Base-by-base conservation (phyloP, 306 rosid genomes). In the Sesbania bispinosa region DNA sequence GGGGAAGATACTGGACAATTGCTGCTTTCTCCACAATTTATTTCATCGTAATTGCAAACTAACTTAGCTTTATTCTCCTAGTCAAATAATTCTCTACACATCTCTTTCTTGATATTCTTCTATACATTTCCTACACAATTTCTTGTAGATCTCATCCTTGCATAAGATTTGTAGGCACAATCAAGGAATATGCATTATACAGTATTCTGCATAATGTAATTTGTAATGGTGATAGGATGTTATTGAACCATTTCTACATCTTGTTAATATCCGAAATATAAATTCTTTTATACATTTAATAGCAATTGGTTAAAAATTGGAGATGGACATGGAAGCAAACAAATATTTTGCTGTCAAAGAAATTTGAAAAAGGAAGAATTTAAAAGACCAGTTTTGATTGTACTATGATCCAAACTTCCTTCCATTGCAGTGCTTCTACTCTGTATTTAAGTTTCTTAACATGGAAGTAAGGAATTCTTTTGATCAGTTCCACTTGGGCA, bases 1-100 rank as follows among this genome's bases (percentile, higher is more conserved):
- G 90, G 97, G 99, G 99, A 77, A 84, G 99, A 87, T 95, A 88
- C 80, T 95, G 99, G 99, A 95, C 99, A 7, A 95, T 95, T 79
- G 96, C 97, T 23, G 36, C 23, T 60, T 95, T 91, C 80, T 95
- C 96, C 76, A 81, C 72, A 0, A 86, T 95, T 68, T 91, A 95
- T 75, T 89, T 95, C 74, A 48, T 95, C 26, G 99, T 91, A 86
- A 86, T 72, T 86, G 38, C 71, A 58, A 43, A 13, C 42, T 27
- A 47, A 62, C 14, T 35, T 57, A 54, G n/a, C 48, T 55, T 41
- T 26, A 16, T 32, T 45, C 32, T 62, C 9, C 41, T 62, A 38
- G 18, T 68, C 72, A 63, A 30, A 47, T 61, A 32, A 45, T 57
- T 51, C 48, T 71, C 41, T 35, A 36, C 30, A 5, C 67, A 35